Evolutionary conservation across 345 rosid genomes (phyloP).

Genomic region (Geranium brycei): DNA sequence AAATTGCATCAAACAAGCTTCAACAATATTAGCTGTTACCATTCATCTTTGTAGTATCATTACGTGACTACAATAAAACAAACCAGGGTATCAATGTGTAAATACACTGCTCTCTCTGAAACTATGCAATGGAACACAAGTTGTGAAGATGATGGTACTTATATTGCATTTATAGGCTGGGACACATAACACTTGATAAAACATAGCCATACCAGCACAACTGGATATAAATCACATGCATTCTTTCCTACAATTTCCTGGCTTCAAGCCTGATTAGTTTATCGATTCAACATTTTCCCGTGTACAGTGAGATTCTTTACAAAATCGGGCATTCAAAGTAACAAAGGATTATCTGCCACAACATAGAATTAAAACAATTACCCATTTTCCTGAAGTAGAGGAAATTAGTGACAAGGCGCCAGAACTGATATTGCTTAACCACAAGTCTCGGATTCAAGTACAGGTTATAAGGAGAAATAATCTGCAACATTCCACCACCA

Average conservation of each 20-base stretch:
- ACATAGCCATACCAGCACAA: not conserved
- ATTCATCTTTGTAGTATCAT: not conserved
- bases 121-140: not conserved
- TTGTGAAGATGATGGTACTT: not conserved
- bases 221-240: not conserved
- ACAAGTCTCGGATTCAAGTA: constrained; percentile 79
- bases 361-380: constrained; percentile 11
- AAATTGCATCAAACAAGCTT: too few relatives aligned
- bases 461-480: constrained; percentile 71
- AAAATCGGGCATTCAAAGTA: not conserved
- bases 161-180: too few relatives aligned
- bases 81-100: not conserved
- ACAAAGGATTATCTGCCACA: not conserved
- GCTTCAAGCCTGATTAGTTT: not conserved
- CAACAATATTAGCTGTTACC: not conserved
- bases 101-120: not conserved
- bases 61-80: not conserved
- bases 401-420: constrained; percentile 98
- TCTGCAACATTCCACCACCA: constrained; percentile 32
- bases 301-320: not conserved
- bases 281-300: not conserved
- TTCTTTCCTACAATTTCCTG: not conserved
- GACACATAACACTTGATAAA: not conserved
- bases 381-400: constrained; percentile 95
- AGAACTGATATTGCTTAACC: constrained; percentile 74